Evolutionary conservation across 2,329 filamentous ascomycete genomes (phyloP).

Genomic region (Clarireedia hainanense): DNA sequence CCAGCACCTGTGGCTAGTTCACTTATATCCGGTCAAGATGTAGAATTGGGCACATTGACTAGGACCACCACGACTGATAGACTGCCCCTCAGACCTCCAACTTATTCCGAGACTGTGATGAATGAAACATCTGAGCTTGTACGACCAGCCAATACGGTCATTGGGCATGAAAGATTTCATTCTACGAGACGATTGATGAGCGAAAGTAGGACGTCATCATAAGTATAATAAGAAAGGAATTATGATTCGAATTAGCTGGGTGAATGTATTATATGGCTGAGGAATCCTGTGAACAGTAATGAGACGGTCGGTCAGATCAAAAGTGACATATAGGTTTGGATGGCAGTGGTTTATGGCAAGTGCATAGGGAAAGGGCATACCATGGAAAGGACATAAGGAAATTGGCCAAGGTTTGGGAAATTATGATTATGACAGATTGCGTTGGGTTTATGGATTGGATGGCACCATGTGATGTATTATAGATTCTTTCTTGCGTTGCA

Average conservation of each 20-base stretch:
- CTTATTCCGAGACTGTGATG: constrained; percentile 18
- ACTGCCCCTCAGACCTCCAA: constrained; percentile 14
- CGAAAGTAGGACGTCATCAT: background rate
- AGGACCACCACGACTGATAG: background rate
- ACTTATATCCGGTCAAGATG: background rate
- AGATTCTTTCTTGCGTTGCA: no score
- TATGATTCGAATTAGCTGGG: background rate
- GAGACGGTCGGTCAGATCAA: background rate
- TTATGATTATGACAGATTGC: no score
- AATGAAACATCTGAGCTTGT: constrained; percentile 9
- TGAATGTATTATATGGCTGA: background rate
- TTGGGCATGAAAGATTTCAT: constrained; percentile 7
- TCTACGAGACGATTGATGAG: constrained; percentile 12
- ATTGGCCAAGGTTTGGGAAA: background rate
- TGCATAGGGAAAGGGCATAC: background rate
- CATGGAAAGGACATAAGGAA: background rate
- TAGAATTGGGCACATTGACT: constrained; percentile 14
- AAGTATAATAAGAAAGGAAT: background rate
- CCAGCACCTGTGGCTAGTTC: background rate
- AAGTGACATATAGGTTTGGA: background rate
- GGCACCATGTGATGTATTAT: no score
- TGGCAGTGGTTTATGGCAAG: background rate
- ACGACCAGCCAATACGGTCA: constrained; percentile 15
- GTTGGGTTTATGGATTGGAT: no score
- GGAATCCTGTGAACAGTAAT: background rate